Conservation (phyloP, 768 basidiomycete species). For the Guyanaporus albipodus region DNA sequence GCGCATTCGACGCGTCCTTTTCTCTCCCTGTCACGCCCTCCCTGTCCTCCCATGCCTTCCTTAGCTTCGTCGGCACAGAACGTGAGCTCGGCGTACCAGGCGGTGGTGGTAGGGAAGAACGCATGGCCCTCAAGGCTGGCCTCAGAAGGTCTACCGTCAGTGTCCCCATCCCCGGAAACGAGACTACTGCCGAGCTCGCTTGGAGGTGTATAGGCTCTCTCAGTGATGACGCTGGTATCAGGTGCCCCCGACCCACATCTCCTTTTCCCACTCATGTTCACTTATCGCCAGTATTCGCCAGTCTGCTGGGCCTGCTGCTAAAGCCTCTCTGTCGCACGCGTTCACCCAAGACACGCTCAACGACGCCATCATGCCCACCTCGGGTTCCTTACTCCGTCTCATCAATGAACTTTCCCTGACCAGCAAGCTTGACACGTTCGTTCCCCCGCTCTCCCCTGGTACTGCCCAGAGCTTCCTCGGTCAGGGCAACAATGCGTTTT, state of each 20-base stretch:
- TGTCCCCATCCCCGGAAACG: constrained; percentile 43
- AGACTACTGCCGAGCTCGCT: constrained; percentile 81
- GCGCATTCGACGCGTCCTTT: constrained; percentile 71
- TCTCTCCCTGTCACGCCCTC: constrained; percentile 56
- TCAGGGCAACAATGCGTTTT: constrained; percentile 24
- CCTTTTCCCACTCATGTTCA: background rate
- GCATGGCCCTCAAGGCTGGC: constrained; percentile 72
- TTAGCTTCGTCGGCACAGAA: constrained; percentile 70
- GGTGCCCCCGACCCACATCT: constrained; percentile 38
- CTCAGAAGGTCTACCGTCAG: constrained; percentile 18
- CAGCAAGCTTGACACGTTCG: constrained; percentile 20
- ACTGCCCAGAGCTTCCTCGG: constrained; percentile 12
- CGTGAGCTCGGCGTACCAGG: constrained; percentile 54
- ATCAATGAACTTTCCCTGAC: constrained; percentile 21
- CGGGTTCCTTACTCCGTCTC: constrained; percentile 20
- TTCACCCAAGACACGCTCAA: constrained; percentile 54
- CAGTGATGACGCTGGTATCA: constrained; percentile 73
- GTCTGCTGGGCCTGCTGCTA: constrained; percentile 73
- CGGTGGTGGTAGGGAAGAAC: constrained; percentile 26
- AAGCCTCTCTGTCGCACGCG: constrained; percentile 80
- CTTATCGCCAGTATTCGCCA: constrained; percentile 63
- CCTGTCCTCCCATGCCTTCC: constrained; percentile 65
- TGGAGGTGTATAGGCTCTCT: constrained; percentile 72
- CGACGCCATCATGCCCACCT: constrained; percentile 26
- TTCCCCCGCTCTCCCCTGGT: background rate